Evolutionary conservation across 106 monocot genomes (phyloP).

Genomic region (Phalaenopsis aphrodite): DNA sequence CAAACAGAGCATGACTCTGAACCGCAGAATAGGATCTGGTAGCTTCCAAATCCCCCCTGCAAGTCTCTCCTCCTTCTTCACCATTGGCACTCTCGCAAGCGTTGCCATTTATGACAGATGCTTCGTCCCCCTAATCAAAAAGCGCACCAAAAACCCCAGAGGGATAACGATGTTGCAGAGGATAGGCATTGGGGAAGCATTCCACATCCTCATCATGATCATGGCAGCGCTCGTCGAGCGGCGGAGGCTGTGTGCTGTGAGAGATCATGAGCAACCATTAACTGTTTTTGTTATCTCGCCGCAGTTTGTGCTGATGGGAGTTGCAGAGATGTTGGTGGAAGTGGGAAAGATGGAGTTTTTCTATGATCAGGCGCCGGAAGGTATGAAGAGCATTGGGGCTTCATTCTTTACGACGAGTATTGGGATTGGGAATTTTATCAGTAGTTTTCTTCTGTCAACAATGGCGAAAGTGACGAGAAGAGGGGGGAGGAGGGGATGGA

Average conservation of each 20-base stretch:
- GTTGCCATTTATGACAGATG: conserved; percentile 12
- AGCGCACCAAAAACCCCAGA: conserved; percentile 12
- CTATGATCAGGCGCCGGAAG: conserved; percentile 55
- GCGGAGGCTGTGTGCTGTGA: conserved; percentile 4
- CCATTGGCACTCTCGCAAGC: conserved; percentile 9
- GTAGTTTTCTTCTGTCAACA: conserved; percentile 38
- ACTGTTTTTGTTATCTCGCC: conserved; percentile 16
- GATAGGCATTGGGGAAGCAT: conserved; percentile 13
- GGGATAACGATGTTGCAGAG: conserved; percentile 21
- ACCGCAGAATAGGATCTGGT: conserved; percentile 12
- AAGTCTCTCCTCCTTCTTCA: conserved; percentile 14
- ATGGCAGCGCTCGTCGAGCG: conserved; percentile 13
- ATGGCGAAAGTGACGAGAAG: conserved; percentile 7
- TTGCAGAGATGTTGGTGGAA: conserved; percentile 18
- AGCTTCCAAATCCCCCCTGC: conserved; percentile 18
- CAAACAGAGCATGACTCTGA: conserved; percentile 39
- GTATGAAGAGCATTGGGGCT: conserved; percentile 56
- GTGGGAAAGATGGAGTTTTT: conserved; percentile 40
- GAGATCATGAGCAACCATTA: background rate
- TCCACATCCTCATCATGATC: conserved; percentile 21
- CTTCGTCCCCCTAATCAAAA: background rate
- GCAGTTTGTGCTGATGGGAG: conserved; percentile 19
- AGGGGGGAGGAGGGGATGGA: conserved; percentile 24
- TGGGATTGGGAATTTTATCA: conserved; percentile 41
- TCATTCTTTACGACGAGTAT: conserved; percentile 30